phyloP scores from a whole-genome alignment of 176 grass and related monocot species.

The Tuctoria greenei region DNA sequence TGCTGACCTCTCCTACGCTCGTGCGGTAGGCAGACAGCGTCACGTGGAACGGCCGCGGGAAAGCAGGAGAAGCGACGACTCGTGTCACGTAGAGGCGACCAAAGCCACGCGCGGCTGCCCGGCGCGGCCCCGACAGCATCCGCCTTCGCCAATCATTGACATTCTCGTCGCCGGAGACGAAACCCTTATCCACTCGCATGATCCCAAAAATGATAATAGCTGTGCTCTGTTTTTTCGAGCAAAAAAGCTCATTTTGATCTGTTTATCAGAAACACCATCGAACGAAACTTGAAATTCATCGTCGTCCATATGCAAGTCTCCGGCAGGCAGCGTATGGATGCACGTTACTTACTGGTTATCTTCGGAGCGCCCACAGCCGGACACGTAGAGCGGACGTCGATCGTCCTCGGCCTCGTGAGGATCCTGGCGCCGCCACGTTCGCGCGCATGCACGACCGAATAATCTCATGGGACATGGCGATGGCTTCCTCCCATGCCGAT shows the following conservation, averaged over 20 bases:
- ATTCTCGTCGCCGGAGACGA: not conserved
- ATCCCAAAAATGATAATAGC: too few relatives aligned
- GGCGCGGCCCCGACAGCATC: constrained; percentile 34
- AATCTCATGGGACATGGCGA: too few relatives aligned
- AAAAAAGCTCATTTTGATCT: too few relatives aligned
- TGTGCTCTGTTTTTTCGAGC: too few relatives aligned
- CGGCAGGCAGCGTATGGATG: not conserved
- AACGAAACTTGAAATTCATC: too few relatives aligned
- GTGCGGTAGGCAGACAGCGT: not conserved
- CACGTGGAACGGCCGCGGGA: constrained; percentile 29
- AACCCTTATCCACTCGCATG: not conserved
- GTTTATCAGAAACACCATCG: too few relatives aligned
- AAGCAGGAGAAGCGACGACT: not conserved
- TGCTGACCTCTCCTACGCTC: too few relatives aligned
- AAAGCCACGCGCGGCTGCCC: constrained; percentile 36
- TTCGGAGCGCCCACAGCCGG: not conserved
- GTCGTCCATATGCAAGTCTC: not conserved
- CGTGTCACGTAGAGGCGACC: too few relatives aligned
- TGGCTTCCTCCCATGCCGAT: too few relatives aligned
- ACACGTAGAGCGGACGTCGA: not conserved
- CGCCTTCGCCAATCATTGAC: constrained; percentile 54
- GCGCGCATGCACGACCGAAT: not conserved
- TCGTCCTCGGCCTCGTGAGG: not conserved
- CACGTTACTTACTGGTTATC: not conserved
- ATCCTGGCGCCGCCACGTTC: not conserved